Evolutionary conservation across 768 basidiomycete genomes (phyloP).

Genomic region (Mycena alexandri): DNA sequence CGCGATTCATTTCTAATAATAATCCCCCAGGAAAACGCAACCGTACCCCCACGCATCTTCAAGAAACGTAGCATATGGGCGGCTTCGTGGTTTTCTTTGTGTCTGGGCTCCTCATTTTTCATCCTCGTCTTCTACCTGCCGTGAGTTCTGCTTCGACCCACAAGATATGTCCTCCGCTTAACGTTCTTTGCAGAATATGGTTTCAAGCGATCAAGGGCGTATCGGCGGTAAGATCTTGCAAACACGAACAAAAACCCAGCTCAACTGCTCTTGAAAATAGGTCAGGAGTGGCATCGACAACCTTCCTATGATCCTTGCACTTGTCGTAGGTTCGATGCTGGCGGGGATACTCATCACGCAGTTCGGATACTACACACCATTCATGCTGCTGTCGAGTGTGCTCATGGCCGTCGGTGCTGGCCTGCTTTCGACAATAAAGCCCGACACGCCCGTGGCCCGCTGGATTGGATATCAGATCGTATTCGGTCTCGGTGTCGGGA

Average conservation of each 20-base stretch:
- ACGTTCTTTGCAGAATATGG: conserved; percentile 25
- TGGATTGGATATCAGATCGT: conserved; percentile 44
- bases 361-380: conserved; percentile 52
- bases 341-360: conserved; percentile 50
- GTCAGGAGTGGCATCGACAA: conserved; percentile 36
- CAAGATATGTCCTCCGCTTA: background rate
- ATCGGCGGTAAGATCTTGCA: conserved; percentile 41
- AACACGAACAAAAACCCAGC: background rate
- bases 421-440: conserved; percentile 47
- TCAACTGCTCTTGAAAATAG: background rate
- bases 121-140: conserved; percentile 32
- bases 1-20: too few species aligned
- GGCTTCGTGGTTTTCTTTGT: conserved; percentile 13
- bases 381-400: conserved; percentile 42
- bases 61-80: conserved; percentile 32
- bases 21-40: conserved; percentile 18
- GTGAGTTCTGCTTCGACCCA: background rate
- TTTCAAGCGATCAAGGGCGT: conserved; percentile 54
- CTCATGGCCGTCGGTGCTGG: conserved; percentile 51
- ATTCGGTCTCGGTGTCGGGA: conserved; percentile 47
- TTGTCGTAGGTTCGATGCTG: conserved; percentile 55
- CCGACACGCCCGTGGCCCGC: conserved; percentile 35
- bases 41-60: conserved; percentile 36
- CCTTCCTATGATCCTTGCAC: conserved; percentile 51
- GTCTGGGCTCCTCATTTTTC: conserved; percentile 32